Base-by-base conservation (phyloP, 768 basidiomycete species). In the Leccinum subgranulosum region DNA sequence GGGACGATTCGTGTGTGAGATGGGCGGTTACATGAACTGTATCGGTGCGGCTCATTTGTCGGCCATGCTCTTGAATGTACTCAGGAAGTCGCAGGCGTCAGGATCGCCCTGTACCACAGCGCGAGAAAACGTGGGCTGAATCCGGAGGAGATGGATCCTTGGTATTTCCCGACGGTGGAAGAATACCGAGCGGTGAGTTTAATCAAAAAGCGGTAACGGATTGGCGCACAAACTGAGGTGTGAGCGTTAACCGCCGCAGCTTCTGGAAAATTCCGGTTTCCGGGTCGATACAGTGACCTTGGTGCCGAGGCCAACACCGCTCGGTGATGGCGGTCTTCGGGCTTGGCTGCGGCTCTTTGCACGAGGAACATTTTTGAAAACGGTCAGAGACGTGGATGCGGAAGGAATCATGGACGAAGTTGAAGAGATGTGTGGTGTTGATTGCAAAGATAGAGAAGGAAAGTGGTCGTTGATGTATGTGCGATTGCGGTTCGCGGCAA, bases 81-180 rank as follows among this genome's bases (percentile, higher is more conserved):
- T 56, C 17, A 54, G 6, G 21, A 36, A n/a, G 46, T 43, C 58
- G 66, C 66, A 88, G 90, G 88, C 8, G 69, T 92, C 27, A 75
- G 90, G 55, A 69, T 74, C 15, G 80, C 81, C 4, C 62, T 94
- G 15, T 77, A 91, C 59, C 66, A 76, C 10, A 83, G 80, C 0
- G 70, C 87, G 39, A 73, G 72, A 55, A 70, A 72, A 29, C 76
- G 78, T 27, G 87, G 88, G 0, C 70, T 84, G 54, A 77, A 91
- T 68, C 82, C 90, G 10, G 70, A 72, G 9, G 64, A 71, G 11
- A 68, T 84, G 45, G 92, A 94, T 66, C 92, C 92, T 0, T 94
- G 90, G 90, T 92, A 84, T 74, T 93, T 92, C 67, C 92, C 92
- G 4, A 86, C 86, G 0, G 77, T 78, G 11, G 78, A 82, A 28